A percentile compares a stretch with the other conserved stretches of the same genome.
These are phyloP conservation scores for Aspergillus pseudonomiae DNA, from an alignment of 2,329 filamentous ascomycete genomes.

Conservation along the genomic window DNA sequence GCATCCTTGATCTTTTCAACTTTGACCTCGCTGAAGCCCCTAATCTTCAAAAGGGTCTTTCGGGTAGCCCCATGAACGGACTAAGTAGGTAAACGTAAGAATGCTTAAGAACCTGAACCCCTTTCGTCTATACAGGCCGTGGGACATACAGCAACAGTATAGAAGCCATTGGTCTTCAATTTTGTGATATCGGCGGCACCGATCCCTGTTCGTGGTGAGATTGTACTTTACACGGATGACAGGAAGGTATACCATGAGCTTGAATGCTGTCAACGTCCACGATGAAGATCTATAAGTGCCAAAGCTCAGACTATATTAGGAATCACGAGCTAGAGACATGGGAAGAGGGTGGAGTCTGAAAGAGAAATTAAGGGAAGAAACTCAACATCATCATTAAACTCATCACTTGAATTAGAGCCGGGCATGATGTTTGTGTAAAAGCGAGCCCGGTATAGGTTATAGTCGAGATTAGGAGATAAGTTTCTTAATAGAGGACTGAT, in stretches of 20 bases:
- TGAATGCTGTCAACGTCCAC: conserved; percentile 69
- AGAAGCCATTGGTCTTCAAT: conserved; percentile 64
- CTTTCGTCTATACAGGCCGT: not conserved
- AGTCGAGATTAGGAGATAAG: not conserved
- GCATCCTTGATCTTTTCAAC: conserved; percentile 73
- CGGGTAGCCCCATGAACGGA: conserved; percentile 63
- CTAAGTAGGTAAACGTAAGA: conserved; percentile 37
- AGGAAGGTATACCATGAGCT: conserved; percentile 58
- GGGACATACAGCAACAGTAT: conserved; percentile 61
- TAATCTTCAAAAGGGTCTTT: conserved; percentile 65
- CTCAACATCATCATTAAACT: conserved; percentile 54
- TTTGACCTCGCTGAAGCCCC: conserved; percentile 71
- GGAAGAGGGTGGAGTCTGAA: not conserved
- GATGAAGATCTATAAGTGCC: conserved; percentile 56
- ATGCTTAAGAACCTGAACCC: not conserved
- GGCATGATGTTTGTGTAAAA: conserved; percentile 45
- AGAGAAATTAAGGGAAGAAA: not conserved
- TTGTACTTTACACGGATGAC: not conserved
- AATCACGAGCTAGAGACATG: not conserved
- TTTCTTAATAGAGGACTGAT: not conserved
- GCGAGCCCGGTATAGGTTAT: not conserved
- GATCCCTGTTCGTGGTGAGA: conserved; percentile 51
- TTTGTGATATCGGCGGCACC: conserved; percentile 67
- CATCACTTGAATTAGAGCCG: conserved; percentile 56
- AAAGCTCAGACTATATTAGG: not conserved